Conservation (phyloP, 2,329 filamentous ascomycete species). For the Ophiostoma piceae region DNA sequence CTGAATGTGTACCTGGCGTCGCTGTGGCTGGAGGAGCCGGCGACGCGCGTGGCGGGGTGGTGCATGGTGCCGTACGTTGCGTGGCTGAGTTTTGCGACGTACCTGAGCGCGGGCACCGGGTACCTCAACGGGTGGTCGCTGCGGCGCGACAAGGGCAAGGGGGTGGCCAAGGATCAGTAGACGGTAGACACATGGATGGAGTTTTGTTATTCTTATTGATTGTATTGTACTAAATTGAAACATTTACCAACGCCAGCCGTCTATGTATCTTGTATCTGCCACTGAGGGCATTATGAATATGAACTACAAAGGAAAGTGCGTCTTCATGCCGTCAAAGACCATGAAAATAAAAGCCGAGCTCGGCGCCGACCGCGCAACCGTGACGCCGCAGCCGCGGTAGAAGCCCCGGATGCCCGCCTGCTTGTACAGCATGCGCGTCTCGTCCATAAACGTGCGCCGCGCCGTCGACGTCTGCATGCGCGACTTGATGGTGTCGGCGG, state of each 20-base stretch:
- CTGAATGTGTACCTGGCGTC: constrained; percentile 69
- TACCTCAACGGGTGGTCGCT: constrained; percentile 66
- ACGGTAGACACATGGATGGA: constrained; percentile 24
- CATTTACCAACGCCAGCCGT: constrained; percentile 1
- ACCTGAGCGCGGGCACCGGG: constrained; percentile 66
- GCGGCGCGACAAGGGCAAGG: constrained; percentile 20
- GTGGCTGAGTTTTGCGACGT: constrained; percentile 85
- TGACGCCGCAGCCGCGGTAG: constrained; percentile 94
- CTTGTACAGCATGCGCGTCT: constrained; percentile 69
- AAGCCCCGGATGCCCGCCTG: constrained; percentile 77
- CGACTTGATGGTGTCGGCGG: constrained; percentile 94
- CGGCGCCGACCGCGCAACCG: constrained; percentile 77
- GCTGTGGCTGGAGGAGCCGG: constrained; percentile 49
- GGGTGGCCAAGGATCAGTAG: constrained; percentile 26
- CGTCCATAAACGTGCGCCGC: constrained; percentile 62
- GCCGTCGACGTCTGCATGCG: constrained; percentile 85
- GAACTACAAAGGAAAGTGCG: constrained; percentile 50
- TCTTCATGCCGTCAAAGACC: constrained; percentile 82
- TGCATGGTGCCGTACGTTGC: constrained; percentile 73
- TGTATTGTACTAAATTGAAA: background rate
- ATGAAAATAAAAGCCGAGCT: constrained; percentile 99
- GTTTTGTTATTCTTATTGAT: background rate
- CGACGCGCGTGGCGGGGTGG: constrained; percentile 57
- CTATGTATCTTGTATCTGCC: background rate
- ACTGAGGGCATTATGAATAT: background rate